A percentile compares a stretch with the other conserved stretches of the same genome.
These are phyloP conservation scores for Leucosporidium creatinivorum DNA, from an alignment of 768 basidiomycete species.

Conservation along the genomic window DNA sequence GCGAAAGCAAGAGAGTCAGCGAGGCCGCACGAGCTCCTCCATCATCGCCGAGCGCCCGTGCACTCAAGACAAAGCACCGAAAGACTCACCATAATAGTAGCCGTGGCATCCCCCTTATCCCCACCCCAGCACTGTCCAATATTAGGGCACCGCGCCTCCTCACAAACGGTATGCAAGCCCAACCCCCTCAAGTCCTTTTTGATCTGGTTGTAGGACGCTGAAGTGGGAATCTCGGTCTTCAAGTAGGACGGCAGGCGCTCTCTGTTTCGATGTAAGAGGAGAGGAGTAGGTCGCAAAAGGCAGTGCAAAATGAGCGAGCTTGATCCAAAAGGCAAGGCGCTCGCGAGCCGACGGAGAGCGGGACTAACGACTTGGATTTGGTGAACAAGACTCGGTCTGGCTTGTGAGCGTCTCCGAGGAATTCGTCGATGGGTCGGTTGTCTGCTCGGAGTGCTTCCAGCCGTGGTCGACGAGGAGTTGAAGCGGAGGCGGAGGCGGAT, in stretches of 20 bases:
- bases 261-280: conserved; percentile 1
- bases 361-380: conserved; percentile 24
- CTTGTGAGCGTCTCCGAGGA: conserved; percentile 5
- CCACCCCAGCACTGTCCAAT: conserved; percentile 99
- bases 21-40: too few relatives aligned
- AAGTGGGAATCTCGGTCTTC: conserved; percentile 53
- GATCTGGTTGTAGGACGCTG: conserved; percentile 78
- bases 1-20: neutral
- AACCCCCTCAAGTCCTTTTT: conserved; percentile 92
- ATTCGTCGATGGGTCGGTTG: conserved; percentile 16
- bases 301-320: neutral
- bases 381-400: conserved; percentile 19
- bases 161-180: conserved; percentile 89
- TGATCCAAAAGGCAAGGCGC: too few relatives aligned
- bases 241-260: conserved; percentile 34
- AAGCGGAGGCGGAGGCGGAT: conserved; percentile 5
- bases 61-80: neutral
- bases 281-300: neutral
- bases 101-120: conserved; percentile 64
- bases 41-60: too few relatives aligned
- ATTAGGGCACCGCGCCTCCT: conserved; percentile 97
- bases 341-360: neutral
- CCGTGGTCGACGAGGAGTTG: conserved; percentile 17
- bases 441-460: conserved; percentile 23
- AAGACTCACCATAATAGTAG: conserved; percentile 84